Percentiles rank a stretch among this genome's conserved stretches.
phyloP scores from a whole-genome alignment of 352 stramenopile genomes.

The Detonula confervacea region DNA sequence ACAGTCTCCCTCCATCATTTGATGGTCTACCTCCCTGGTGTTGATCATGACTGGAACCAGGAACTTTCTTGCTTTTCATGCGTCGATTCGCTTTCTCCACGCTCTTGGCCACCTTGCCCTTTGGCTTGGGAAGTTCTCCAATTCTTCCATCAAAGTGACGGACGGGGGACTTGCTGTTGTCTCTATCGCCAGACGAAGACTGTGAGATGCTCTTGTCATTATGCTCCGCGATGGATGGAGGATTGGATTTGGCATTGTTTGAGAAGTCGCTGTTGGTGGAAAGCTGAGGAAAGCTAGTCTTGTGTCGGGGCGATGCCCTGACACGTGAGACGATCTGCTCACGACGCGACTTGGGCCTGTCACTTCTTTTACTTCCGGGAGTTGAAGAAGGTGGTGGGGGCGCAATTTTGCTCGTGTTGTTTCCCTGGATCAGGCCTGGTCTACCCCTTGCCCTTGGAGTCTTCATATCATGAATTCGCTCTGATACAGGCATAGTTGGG shows the following conservation, averaged over 20 bases:
- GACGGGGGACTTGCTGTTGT: background rate
- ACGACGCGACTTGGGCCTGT: slow-evolving; percentile 5
- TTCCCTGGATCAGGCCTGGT: slow-evolving; percentile 10
- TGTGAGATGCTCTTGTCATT: slow-evolving; percentile 17
- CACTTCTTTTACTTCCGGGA: background rate
- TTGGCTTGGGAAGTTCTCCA: background rate
- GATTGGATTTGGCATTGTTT: slow-evolving; percentile 6
- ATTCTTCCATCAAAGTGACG: slow-evolving; percentile 16
- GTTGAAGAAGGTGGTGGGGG: background rate
- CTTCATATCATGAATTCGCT: slow-evolving; percentile 17
- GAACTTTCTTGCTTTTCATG: slow-evolving; percentile 11
- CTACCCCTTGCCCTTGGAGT: slow-evolving; percentile 31
- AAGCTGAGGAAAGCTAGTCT: slow-evolving; percentile 2
- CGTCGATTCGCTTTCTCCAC: slow-evolving; percentile 40
- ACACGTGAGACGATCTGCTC: slow-evolving; percentile 52
- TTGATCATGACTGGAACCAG: background rate
- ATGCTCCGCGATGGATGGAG: slow-evolving; percentile 22
- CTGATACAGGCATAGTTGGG: background rate
- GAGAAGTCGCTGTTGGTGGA: background rate
- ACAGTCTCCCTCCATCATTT: background rate
- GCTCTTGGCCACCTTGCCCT: slow-evolving; percentile 34
- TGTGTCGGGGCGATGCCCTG: slow-evolving; percentile 22
- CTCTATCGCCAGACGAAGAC: slow-evolving; percentile 13
- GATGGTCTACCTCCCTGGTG: slow-evolving; percentile 4
- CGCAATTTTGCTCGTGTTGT: background rate